Conservation (phyloP, 495 filamentous ascomycete species). For the Aspergillus haitiensis region DNA sequence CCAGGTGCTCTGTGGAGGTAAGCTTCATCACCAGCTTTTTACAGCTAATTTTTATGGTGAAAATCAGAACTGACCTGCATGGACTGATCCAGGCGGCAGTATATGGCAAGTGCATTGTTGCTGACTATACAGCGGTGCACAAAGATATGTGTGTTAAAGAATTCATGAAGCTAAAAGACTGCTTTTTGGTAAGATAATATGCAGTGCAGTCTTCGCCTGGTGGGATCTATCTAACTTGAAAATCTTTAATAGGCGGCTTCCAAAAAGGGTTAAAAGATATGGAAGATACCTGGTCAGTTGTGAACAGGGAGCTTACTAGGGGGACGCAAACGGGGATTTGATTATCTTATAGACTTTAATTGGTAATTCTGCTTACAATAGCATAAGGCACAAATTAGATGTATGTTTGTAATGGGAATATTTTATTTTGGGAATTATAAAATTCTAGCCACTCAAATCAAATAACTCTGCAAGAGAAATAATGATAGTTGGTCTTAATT, state of each 20-base stretch:
- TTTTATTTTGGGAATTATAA: slow-evolving; percentile 15
- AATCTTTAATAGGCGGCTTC: slow-evolving; percentile 35
- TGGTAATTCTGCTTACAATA: background rate
- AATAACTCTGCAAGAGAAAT: background rate
- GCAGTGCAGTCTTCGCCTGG: background rate
- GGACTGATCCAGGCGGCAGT: slow-evolving; percentile 60
- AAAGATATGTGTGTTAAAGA: slow-evolving; percentile 89
- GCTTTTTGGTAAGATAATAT: slow-evolving; percentile 67
- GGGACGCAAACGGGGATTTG: slow-evolving; percentile 9
- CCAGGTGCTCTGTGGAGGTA: slow-evolving; percentile 83
- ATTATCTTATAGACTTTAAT: slow-evolving; percentile 2
- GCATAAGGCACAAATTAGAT: background rate
- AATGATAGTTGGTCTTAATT: background rate
- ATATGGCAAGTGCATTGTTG: slow-evolving; percentile 90
- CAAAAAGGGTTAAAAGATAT: slow-evolving; percentile 35
- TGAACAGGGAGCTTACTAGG: too few species aligned
- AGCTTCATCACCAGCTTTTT: slow-evolving; percentile 15
- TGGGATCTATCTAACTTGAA: slow-evolving; percentile 9
- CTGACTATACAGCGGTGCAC: slow-evolving; percentile 85
- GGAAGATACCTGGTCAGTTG: background rate
- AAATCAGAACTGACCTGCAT: slow-evolving; percentile 16
- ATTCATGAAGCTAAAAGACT: slow-evolving; percentile 85
- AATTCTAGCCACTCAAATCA: slow-evolving; percentile 6
- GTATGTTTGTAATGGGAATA: slow-evolving; percentile 6
- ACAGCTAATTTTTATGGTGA: background rate